Conservation (phyloP, 2,329 filamentous ascomycete genomes). For the Aspergillus intermedius region DNA sequence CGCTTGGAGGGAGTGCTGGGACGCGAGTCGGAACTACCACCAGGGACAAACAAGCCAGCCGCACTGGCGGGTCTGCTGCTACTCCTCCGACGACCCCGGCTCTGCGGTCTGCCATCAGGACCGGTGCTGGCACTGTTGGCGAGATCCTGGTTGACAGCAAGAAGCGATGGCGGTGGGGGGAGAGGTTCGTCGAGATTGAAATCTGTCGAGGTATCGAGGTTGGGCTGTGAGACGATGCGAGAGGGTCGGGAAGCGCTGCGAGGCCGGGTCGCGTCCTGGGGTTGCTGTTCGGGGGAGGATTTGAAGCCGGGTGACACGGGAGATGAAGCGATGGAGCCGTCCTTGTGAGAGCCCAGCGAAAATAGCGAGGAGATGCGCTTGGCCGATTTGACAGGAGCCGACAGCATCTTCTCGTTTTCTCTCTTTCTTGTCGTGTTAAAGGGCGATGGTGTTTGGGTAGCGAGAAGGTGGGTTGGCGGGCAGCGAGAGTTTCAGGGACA, state of each 20-base stretch:
- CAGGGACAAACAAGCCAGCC: constrained; percentile 28
- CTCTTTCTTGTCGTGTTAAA: background rate
- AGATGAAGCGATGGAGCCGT: constrained; percentile 25
- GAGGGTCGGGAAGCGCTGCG: constrained; percentile 27
- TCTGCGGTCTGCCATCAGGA: constrained; percentile 26
- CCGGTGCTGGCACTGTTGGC: constrained; percentile 26
- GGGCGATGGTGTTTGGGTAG: background rate
- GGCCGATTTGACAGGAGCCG: constrained; percentile 37
- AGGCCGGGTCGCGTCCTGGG: constrained; percentile 13
- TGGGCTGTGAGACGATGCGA: constrained; percentile 29
- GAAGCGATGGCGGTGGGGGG: constrained; percentile 36
- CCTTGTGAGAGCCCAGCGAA: constrained; percentile 34
- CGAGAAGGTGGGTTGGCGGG: no score
- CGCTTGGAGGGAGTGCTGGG: constrained; percentile 33
- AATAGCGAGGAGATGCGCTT: constrained; percentile 43
- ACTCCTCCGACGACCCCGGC: constrained; percentile 31
- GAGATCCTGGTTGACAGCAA: constrained; percentile 32
- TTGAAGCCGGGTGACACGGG: constrained; percentile 17
- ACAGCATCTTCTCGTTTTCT: constrained; percentile 24
- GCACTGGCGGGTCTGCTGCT: constrained; percentile 28
- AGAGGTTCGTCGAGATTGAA: constrained; percentile 26
- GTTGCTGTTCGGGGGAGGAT: constrained; percentile 16
- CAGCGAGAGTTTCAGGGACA: no score
- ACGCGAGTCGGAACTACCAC: constrained; percentile 27
- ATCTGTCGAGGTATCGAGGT: constrained; percentile 21